These are phyloP conservation scores for Tricholoma sp. DNA, from an alignment of 768 basidiomycete species.

Conservation along the genomic window DNA sequence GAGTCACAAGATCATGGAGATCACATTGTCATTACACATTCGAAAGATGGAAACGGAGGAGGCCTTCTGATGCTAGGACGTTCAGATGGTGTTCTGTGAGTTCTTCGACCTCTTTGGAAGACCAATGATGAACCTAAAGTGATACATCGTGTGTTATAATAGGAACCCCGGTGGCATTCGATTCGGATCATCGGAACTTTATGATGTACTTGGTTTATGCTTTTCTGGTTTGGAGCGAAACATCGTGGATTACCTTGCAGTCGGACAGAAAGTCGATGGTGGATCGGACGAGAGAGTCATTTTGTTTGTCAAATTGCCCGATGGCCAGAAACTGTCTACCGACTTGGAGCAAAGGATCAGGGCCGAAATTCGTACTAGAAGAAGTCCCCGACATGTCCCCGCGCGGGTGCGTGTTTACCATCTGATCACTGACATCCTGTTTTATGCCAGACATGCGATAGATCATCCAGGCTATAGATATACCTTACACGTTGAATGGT, in stretches of 20 bases:
- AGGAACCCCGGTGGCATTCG: slow-evolving; percentile 82
- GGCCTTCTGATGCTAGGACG: slow-evolving; percentile 78
- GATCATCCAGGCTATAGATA: slow-evolving; percentile 66
- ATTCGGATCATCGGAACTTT: slow-evolving; percentile 78
- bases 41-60: slow-evolving; percentile 66
- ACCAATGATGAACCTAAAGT: slow-evolving; percentile 10
- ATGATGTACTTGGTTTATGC: slow-evolving; percentile 67
- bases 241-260: slow-evolving; percentile 60
- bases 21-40: slow-evolving; percentile 64
- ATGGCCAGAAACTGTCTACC: slow-evolving; percentile 42
- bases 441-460: slow-evolving; percentile 20
- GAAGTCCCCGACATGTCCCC: slow-evolving; percentile 76
- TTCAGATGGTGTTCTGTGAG: slow-evolving; percentile 76
- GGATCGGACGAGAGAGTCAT: slow-evolving; percentile 74
- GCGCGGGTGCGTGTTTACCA: slow-evolving; percentile 44
- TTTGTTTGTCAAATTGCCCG: slow-evolving; percentile 63
- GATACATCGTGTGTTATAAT: slow-evolving; percentile 25
- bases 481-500: slow-evolving; percentile 78
- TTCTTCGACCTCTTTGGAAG: slow-evolving; percentile 14
- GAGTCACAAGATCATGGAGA: slow-evolving; percentile 59
- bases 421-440: slow-evolving; percentile 4
- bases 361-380: slow-evolving; percentile 51
- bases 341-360: slow-evolving; percentile 54
- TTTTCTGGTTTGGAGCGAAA: slow-evolving; percentile 41
- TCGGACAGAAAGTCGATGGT: slow-evolving; percentile 62